Conservation (phyloP, 257 asterid species). For the Nyctanthes arbortristis region DNA sequence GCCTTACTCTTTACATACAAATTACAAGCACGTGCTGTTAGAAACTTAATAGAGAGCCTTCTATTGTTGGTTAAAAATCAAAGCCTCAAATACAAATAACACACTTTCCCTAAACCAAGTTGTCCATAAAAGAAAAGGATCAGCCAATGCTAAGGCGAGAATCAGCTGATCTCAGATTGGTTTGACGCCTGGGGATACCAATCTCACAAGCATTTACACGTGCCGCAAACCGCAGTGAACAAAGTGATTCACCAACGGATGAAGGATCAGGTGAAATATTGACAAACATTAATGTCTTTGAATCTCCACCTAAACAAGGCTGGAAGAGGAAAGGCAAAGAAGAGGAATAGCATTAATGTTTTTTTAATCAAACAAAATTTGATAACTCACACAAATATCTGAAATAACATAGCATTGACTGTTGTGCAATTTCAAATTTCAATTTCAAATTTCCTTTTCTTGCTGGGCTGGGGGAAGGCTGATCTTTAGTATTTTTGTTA, state of each 20-base stretch:
- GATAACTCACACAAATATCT: neutral
- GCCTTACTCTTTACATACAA: constrained; percentile 50
- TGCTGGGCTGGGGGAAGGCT: no score
- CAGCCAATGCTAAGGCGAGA: constrained; percentile 86
- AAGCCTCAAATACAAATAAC: constrained; percentile 37
- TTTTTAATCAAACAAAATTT: neutral
- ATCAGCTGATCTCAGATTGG: constrained; percentile 63
- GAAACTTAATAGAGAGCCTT: constrained; percentile 33
- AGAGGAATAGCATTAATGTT: neutral
- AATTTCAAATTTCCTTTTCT: no score
- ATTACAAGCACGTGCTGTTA: constrained; percentile 51
- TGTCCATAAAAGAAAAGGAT: constrained; percentile 13
- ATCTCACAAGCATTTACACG: constrained; percentile 94
- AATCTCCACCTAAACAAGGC: constrained; percentile 99
- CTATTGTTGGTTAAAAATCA: constrained; percentile 35
- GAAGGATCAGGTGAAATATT: constrained; percentile 85
- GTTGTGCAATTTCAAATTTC: neutral
- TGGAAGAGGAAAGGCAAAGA: constrained; percentile 25
- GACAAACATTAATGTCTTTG: constrained; percentile 92
- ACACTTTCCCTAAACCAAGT: constrained; percentile 34
- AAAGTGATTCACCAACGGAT: constrained; percentile 84
- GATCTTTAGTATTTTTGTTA: neutral
- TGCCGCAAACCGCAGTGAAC: constrained; percentile 95
- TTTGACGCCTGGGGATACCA: constrained; percentile 94
- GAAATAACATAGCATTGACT: neutral